Conservation (phyloP, 202 grass and related monocot genomes). For the Carex sylvatica region DNA sequence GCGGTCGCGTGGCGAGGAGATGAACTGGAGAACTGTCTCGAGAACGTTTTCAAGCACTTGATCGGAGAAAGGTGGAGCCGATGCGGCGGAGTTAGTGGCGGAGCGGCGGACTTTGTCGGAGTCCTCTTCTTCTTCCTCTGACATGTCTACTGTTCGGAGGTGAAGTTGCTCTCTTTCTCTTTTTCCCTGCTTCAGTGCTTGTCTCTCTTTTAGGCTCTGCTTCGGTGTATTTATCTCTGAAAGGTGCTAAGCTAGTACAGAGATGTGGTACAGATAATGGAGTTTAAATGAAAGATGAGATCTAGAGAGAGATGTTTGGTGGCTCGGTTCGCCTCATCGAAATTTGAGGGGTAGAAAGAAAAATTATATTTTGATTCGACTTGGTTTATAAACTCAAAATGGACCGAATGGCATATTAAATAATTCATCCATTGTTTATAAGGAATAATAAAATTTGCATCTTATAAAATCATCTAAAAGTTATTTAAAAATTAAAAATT, state of each 20-base stretch:
- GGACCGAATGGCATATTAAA: neutral
- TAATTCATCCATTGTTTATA: neutral
- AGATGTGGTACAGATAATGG: constrained; percentile 8
- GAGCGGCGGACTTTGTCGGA: constrained; percentile 29
- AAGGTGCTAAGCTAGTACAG: neutral
- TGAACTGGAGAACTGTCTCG: constrained; percentile 92
- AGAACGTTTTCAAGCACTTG: constrained; percentile 90
- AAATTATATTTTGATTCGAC: neutral
- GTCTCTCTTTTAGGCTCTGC: neutral
- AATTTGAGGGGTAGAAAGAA: neutral
- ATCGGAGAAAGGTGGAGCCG: constrained; percentile 57
- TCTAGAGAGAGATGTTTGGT: constrained; percentile 8
- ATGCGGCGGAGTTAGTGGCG: constrained; percentile 20
- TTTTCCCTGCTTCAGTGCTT: neutral
- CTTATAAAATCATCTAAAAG: no score
- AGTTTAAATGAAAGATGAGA: constrained; percentile 24
- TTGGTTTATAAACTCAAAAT: neutral
- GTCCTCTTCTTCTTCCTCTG: constrained; percentile 63
- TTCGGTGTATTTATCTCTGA: constrained; percentile 13
- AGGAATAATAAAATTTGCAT: neutral
- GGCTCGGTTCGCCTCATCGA: constrained; percentile 10
- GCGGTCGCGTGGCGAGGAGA: constrained; percentile 53
- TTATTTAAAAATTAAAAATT: neutral
- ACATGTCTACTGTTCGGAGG: constrained; percentile 32
- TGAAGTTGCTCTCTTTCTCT: neutral